phyloP scores from a whole-genome alignment of 2,329 filamentous ascomycete genomes.

The Malbranchea zuffiana region DNA sequence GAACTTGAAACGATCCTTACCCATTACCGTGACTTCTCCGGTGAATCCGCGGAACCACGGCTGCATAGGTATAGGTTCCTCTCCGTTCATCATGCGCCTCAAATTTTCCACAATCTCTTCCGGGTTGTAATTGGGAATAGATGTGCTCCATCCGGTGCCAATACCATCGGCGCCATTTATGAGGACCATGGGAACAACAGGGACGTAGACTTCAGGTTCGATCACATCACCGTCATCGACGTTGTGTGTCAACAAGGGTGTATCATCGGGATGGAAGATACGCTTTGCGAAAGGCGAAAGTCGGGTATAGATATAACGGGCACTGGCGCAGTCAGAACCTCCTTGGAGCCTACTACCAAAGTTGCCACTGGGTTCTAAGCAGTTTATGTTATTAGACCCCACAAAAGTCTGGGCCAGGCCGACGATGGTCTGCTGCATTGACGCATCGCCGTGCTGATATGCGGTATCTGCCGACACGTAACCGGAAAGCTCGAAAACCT shows the following conservation, averaged over 20 bases:
- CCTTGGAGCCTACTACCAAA: conserved; percentile 94
- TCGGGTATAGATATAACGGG: conserved; percentile 96
- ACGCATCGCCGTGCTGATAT: conserved; percentile 90
- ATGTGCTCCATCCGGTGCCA: conserved; percentile 95
- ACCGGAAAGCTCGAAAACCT: conserved; percentile 90
- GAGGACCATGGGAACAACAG: conserved; percentile 80
- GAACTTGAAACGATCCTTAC: conserved; percentile 79
- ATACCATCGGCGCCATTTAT: conserved; percentile 97
- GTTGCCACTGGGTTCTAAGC: conserved; percentile 89
- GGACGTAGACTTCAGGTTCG: conserved; percentile 77
- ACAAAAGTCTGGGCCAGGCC: conserved; percentile 90
- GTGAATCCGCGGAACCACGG: conserved; percentile 98
- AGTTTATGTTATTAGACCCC: conserved; percentile 95
- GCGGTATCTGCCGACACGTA: conserved; percentile 82
- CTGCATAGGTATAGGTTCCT: conserved; percentile 70
- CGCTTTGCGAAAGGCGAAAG: conserved; percentile 86
- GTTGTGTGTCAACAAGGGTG: conserved; percentile 73
- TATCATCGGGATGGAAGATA: conserved; percentile 73
- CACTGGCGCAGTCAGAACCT: conserved; percentile 83
- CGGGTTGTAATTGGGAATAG: conserved; percentile 92
- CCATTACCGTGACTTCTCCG: conserved; percentile 60
- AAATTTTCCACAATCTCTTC: conserved; percentile 82
- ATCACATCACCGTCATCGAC: conserved; percentile 79
- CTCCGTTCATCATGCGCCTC: conserved; percentile 67
- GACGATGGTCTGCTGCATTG: conserved; percentile 92